Evolutionary conservation across 208 protist species (phyloP), one percentile per base, ranked within the genome.

Genomic region (Acanthamoeba royreba): DNA sequence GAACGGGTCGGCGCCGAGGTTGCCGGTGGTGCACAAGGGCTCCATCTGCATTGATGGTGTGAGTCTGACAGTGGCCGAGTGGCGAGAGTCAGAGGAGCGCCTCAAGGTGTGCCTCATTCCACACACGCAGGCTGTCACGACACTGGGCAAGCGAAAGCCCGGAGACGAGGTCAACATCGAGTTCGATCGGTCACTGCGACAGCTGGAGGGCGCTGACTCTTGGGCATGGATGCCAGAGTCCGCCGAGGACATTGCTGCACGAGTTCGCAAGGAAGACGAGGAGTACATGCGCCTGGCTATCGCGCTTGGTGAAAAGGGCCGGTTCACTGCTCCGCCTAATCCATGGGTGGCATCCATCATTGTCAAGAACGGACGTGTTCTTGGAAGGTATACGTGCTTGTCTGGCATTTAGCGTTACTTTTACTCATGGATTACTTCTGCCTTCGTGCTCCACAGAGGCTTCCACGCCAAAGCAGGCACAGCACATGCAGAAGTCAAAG

Each of bases 271-370:
- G 66, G n/a, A 42, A 35, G 74, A 95, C 92, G 66, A 89, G 43
- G 31, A 93, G 72, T 95, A 93, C 79, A 95, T 95, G 93, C 33
- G 33, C 15, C 66, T 87, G 81, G 93, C 93, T n/a, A 83, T 95
- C 43, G 58, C 61, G 9, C 47, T 79, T 1, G 93, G 93, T 33
- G 88, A 95, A 47, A 74, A 87, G 72, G 93, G 93, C 40, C 46
- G 93, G 40, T 88, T 45, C 33, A 95, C 93, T 35, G 93, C 93
- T 2, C 93, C 93, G 17, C 93, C 93, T 35, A 95, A 95, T 69
- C 93, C 93, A 22, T 95, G 93, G 93, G 93, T 95, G 35, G 93
- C 85, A 5, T 55, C 13, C 4, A n/a, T 94, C 61, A 74, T 95
- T 46, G 66, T 95, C 79, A 61, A 90, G 49, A 91, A 93, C 49